Percentiles rank a stretch among this genome's conserved stretches.
phyloP scores from a whole-genome alignment of 192 early-diverging fungal genomes.

The Coemansia sp. region DNA sequence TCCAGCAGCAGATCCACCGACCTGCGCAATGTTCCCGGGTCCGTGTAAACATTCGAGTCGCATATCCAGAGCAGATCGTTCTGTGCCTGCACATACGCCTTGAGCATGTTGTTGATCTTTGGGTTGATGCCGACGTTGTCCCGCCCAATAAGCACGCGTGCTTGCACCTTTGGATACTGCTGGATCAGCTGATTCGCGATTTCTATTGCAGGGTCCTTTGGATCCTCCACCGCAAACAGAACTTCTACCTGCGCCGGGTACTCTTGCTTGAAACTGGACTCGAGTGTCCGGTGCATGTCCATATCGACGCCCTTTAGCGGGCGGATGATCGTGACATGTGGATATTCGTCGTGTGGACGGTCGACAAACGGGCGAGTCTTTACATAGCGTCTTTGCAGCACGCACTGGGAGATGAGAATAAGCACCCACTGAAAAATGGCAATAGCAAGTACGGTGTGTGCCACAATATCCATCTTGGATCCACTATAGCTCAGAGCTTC shows the following conservation, averaged over 20 bases:
- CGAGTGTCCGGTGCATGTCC: slow-evolving; percentile 78
- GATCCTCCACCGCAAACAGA: slow-evolving; percentile 82
- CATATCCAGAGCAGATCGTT: slow-evolving; percentile 94
- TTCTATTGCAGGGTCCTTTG: slow-evolving; percentile 78
- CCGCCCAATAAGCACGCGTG: slow-evolving; percentile 79
- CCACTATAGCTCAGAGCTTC: slow-evolving; percentile 4
- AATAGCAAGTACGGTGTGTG: slow-evolving; percentile 25
- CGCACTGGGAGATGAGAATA: slow-evolving; percentile 38
- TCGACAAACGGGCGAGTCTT: slow-evolving; percentile 32
- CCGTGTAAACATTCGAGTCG: slow-evolving; percentile 87
- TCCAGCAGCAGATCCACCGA: slow-evolving; percentile 77
- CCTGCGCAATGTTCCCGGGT: slow-evolving; percentile 73
- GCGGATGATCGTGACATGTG: slow-evolving; percentile 88
- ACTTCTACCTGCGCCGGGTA: slow-evolving; percentile 85
- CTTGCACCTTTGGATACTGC: slow-evolving; percentile 72
- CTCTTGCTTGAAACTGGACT: slow-evolving; percentile 81
- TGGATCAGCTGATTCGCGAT: slow-evolving; percentile 70
- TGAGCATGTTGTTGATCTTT: slow-evolving; percentile 93
- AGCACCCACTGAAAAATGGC: slow-evolving; percentile 32
- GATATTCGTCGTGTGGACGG: slow-evolving; percentile 46
- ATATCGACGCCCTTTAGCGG: slow-evolving; percentile 92
- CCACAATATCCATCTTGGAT: slow-evolving; percentile 13
- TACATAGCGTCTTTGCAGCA: slow-evolving; percentile 51
- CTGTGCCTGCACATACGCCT: slow-evolving; percentile 72
- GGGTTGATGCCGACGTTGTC: slow-evolving; percentile 85